Evolutionary conservation across 345 rosid species (phyloP), one percentile per base, ranked within the genome.

Genomic region (Aquilaria yunnanensis): DNA sequence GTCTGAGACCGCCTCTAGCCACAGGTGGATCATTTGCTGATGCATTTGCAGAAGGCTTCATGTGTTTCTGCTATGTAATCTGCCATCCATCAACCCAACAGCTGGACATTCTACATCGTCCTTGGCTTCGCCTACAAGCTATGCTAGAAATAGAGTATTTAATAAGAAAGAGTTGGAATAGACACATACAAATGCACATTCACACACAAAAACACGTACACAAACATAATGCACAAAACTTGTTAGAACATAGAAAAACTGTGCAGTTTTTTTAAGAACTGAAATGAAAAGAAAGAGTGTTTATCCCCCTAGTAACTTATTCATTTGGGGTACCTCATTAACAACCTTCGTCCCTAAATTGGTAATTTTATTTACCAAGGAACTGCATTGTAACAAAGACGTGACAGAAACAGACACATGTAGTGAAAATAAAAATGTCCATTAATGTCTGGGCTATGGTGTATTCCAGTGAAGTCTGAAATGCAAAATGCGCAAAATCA

Each of bases 1-100:
- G 79, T 81, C 97, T 79, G 41, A 85, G 51, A 60, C 84, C 85
- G 66, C 92, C 92, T 78, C 83, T 88, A 41, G 81, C 64, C 1
- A 84, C 81, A 54, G 43, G 78, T 68, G 63, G 47, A 61, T 81
- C 76, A 46, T 82, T 87, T 67, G 80, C 86, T 0, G 86, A 77
- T 57, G 71, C 59, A 71, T 79, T 76, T 65, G 72, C 83, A 32
- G 83, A 77, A 14, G 83, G 78, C 71, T 86, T 84, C 57, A 50
- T 60, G 34, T 65, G 67, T 64, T 75, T 87, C 13, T 50, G 59
- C 70, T 75, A 80, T 67, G 70, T 41, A 54, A 71, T 72, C 70
- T 68, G 81, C 56, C 68, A 65, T 74, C 85, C 55, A 54, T 11
- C 32, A 66, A 51, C 37, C 49, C 75, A 60, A 54, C 10, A 37